Conservation (phyloP, 2,329 filamentous ascomycete species). For the Penicillium corylophilum region DNA sequence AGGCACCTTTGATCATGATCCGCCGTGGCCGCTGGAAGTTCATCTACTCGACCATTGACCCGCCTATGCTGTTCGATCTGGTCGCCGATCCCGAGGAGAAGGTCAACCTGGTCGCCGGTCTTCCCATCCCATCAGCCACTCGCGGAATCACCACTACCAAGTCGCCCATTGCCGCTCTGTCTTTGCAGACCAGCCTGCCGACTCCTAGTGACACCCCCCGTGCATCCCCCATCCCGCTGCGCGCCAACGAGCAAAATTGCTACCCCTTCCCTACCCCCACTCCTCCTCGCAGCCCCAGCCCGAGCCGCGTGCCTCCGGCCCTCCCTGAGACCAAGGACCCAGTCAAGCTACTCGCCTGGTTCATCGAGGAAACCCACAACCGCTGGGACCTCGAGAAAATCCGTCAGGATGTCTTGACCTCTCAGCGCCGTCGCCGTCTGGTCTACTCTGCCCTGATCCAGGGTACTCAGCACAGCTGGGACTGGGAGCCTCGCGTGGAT, state of each 20-base stretch:
- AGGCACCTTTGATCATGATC: conserved; percentile 92
- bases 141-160: conserved; percentile 41
- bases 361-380: conserved; percentile 68
- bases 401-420: conserved; percentile 69
- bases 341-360: conserved; percentile 58
- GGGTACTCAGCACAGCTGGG: conserved; percentile 79
- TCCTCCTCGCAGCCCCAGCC: conserved; percentile 42
- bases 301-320: conserved; percentile 32
- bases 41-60: conserved; percentile 79
- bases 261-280: conserved; percentile 36
- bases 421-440: conserved; percentile 74
- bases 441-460: conserved; percentile 77
- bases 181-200: conserved; percentile 25
- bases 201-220: conserved; percentile 35
- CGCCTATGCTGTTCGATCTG: conserved; percentile 81
- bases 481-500: conserved; percentile 67
- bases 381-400: conserved; percentile 83
- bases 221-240: conserved; percentile 27
- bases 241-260: conserved; percentile 11
- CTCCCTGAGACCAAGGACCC: conserved; percentile 36
- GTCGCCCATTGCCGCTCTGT: conserved; percentile 30
- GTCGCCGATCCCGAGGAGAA: conserved; percentile 72
- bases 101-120: conserved; percentile 59
- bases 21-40: conserved; percentile 88
- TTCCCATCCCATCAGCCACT: conserved; percentile 24